Base-by-base conservation (phyloP, 306 rosid genomes). In the Acacia acuminata region DNA sequence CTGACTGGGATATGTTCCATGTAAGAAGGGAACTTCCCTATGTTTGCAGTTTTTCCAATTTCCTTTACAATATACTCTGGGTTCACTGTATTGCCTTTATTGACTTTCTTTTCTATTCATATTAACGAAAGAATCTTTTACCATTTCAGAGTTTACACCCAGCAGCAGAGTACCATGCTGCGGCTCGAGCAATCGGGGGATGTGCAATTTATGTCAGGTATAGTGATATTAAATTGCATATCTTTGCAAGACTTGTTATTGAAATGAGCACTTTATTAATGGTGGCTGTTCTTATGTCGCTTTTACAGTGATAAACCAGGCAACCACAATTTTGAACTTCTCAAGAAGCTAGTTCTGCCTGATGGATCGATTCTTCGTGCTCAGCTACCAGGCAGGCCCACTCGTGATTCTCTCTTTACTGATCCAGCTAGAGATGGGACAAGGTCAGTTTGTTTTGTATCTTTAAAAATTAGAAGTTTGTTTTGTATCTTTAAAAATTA, bases 1-100 rank as follows among this genome's bases (percentile, higher is more conserved):
- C 99, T 64, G 99, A 96, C 67, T 96, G 99, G 98, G 99, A 96
- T 78, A 96, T 96, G 99, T 96, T 96, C 89, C 99, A 94, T 61
- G 98, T 96, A 83, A 91, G 32, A 78, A 76, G n/a, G 8, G 17
- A 43, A 73, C 32, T 43, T 38, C 24, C 53, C 50, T 55, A 32
- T 8, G 64, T 50, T 48, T 30, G n/a, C 70, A 45, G 40, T 64
- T 66, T 17, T 25, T 63, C 5, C 60, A 20, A 22, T 43, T 69
- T 8, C 27, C 17, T 20, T 36, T 5, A 5, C 40, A 36, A 36
- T 36, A 36, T 36, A 5, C 8, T 36, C 40, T 36, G 40, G 40
- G 40, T 36, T 36, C 17, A 47, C 3, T 12, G 13, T 47, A 13
- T 47, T 50, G 14, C 19, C 16, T 20, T 50, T 38, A 11, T 38